Conservation (phyloP, 345 rosid genomes). For the Ceriops tagal region DNA sequence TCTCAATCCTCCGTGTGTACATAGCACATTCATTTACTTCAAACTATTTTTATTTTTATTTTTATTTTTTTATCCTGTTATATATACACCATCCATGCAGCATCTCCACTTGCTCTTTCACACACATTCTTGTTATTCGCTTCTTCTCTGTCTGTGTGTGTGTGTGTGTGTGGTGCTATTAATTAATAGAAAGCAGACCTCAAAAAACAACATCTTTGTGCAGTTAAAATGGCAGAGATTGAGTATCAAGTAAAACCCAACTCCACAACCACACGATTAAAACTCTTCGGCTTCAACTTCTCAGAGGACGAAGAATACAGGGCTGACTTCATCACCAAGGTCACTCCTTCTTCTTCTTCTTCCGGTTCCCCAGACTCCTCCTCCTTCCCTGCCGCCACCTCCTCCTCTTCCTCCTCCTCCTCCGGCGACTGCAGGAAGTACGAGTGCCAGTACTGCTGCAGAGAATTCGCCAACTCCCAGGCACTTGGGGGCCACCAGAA, state of each 20-base stretch:
- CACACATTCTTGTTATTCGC: neutral
- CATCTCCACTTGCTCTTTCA: conserved; percentile 19
- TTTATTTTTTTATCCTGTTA: conserved; percentile 16
- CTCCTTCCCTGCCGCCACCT: neutral
- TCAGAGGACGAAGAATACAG: conserved; percentile 45
- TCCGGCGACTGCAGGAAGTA: conserved; percentile 42
- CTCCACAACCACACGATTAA: conserved; percentile 44
- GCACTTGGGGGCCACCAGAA: conserved; percentile 98
- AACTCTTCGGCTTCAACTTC: conserved; percentile 84
- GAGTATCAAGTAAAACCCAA: conserved; percentile 38
- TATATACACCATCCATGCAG: conserved; percentile 20
- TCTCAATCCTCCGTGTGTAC: too few species aligned
- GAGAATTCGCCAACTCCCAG: conserved; percentile 89
- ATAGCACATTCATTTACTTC: neutral
- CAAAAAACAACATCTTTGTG: neutral
- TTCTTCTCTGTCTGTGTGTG: conserved; percentile 6
- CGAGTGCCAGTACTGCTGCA: conserved; percentile 87
- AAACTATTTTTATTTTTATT: neutral
- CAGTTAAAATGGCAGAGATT: conserved; percentile 44
- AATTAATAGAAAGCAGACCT: neutral
- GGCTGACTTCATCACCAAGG: neutral
- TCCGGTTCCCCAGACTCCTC: neutral
- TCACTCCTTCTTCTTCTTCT: conserved; percentile 6
- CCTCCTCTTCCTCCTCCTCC: neutral
- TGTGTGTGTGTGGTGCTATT: conserved; percentile 4